Base-by-base conservation (phyloP, 2,329 filamentous ascomycete species). In the Capronia epimyces region DNA sequence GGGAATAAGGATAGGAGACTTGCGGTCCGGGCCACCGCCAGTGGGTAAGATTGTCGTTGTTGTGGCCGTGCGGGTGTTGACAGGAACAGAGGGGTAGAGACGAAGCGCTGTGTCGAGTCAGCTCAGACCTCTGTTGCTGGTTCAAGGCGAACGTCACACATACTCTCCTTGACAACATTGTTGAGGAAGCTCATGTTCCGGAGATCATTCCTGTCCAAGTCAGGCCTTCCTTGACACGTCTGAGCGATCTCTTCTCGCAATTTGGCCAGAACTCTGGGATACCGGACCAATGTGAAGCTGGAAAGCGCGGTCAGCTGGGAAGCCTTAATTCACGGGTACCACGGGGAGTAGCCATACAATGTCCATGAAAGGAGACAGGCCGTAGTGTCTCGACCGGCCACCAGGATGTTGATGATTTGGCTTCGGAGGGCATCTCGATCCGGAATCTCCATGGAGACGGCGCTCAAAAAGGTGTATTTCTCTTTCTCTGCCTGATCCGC, bases 371-470 rank as follows among this genome's bases (percentile, higher is more conserved):
- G 76, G 0, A 86, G 88, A 13, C 77, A 80, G 27, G 89, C 89
- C 0, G 89, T 95, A 12, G 89, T 95, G 68, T 96, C 90, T 21
- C 70, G 65, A 16, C 88, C 89, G 1, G 90, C 90, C 15, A 95
- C 78, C 2, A 95, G 78, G 12, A 95, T 79, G 42, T 85, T 83
- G 13, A 94, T 49, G 13, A 57, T 49, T 15, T 57, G 44, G 27
- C 43, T 44, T 48, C 52, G 47, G 15, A 57, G 39, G 1, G 65
- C 64, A 43, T 64, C 65, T 42, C 71, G 68, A 45, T 74, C 70
- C 20, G 71, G 60, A 6, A 76, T 68, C 5, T 59, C 75, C 70
- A 54, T 72, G 68, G 36, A 69, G 61, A 43, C 74, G 74, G 2
- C 78, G 65, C 36, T 22, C n/a, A 44, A 31, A 29, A 53, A 53